Percentiles rank a stretch among this genome's conserved stretches.
Conservation (phyloP, 2,329 filamentous ascomycete genomes). For the Ophiostoma sp. region DNA sequence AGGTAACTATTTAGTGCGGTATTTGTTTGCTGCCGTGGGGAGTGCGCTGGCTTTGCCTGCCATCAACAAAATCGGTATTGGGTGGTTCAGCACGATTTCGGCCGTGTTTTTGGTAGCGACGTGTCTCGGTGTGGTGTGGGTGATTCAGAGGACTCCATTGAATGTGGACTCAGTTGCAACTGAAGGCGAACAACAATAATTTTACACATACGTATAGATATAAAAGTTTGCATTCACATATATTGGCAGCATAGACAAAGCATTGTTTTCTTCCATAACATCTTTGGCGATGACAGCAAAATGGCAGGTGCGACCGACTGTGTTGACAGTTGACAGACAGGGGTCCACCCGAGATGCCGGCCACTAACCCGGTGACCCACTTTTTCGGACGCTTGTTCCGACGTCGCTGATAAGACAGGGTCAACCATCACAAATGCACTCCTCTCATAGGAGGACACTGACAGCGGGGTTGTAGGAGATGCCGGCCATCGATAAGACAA, state of each 20-base stretch:
- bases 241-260: background rate
- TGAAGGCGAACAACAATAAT: background rate
- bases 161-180: background rate
- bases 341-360: background rate
- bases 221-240: background rate
- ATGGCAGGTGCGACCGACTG: too few species aligned
- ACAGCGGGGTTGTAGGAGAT: background rate
- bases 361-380: background rate
- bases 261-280: background rate
- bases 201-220: background rate
- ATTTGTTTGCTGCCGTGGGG: constrained; percentile 69
- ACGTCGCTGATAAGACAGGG: background rate
- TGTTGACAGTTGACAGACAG: too few species aligned
- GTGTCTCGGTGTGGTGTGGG: background rate
- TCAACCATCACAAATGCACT: background rate
- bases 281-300: background rate
- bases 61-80: constrained; percentile 70
- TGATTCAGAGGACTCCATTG: background rate
- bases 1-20: constrained; percentile 75
- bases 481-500: background rate
- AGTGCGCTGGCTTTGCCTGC: constrained; percentile 72
- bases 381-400: background rate
- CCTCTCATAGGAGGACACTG: background rate
- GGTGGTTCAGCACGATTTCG: constrained; percentile 59
- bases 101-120: background rate